Evolutionary conservation across 352 stramenopile species (phyloP).

Genomic region (Globisporangium megalacanthum): DNA sequence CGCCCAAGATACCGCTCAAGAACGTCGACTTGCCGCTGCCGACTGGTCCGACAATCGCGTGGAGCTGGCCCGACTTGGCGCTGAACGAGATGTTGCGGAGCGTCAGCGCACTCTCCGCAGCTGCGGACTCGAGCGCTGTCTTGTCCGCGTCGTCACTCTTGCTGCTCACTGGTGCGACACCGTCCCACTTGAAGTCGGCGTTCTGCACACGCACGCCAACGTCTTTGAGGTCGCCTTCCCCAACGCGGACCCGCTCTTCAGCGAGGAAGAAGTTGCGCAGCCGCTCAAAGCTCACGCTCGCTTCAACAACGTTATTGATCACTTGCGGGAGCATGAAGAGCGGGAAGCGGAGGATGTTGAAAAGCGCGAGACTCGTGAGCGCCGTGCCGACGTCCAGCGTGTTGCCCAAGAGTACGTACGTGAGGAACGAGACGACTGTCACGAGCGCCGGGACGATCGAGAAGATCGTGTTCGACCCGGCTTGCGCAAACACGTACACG

Average conservation of each 20-base stretch:
- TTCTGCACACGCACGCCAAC: conserved; percentile 33
- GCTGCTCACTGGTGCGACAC: no score
- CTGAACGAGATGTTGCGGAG: conserved; percentile 57
- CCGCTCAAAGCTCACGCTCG: conserved; percentile 59
- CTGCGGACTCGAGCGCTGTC: conserved; percentile 3
- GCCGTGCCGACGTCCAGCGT: conserved; percentile 48
- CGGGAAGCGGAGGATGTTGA: conserved; percentile 94
- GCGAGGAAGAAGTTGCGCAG: conserved; percentile 51
- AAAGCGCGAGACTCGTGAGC: conserved; percentile 48
- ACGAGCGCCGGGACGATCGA: conserved; percentile 44
- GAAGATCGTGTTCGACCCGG: conserved; percentile 48
- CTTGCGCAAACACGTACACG: conserved; percentile 38
- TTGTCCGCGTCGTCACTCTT: conserved; percentile 2
- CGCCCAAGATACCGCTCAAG: conserved; percentile 36
- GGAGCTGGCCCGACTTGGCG: conserved; percentile 71
- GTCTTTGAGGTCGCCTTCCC: conserved; percentile 58
- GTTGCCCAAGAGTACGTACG: conserved; percentile 54
- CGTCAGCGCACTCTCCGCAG: conserved; percentile 22
- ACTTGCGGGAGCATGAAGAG: conserved; percentile 95
- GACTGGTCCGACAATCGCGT: conserved; percentile 63
- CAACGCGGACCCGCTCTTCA: conserved; percentile 62
- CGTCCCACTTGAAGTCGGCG: conserved; percentile 67
- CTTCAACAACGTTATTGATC: conserved; percentile 94
- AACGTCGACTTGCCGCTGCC: conserved; percentile 81
- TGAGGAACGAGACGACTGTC: conserved; percentile 39